Evolutionary conservation across 371 early-diverging fungal species (phyloP).

Genomic region (Mortierella sp.): DNA sequence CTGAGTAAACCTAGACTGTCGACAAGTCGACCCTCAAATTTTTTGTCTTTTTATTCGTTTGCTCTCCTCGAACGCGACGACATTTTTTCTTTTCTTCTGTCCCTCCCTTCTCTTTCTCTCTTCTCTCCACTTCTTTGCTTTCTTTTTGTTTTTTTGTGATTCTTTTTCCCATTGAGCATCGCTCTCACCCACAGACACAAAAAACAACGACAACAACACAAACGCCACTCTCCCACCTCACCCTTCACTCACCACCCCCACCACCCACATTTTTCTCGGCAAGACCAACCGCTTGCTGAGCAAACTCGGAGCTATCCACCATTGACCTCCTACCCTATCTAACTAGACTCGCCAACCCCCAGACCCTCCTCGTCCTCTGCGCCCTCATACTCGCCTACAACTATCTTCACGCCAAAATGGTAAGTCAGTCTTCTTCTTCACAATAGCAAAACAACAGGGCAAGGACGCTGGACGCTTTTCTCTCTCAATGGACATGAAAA

Average conservation of each 20-base stretch:
- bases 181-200: neutral
- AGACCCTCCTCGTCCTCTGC: slow-evolving; percentile 49
- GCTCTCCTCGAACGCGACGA: neutral
- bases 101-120: neutral
- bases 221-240: neutral
- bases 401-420: slow-evolving; percentile 50
- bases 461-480: no score
- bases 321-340: slow-evolving; percentile 45
- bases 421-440: slow-evolving; percentile 15
- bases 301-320: slow-evolving; percentile 31
- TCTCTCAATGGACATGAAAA: neutral
- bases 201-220: neutral
- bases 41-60: neutral
- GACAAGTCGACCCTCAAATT: neutral
- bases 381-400: slow-evolving; percentile 41
- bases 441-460: neutral
- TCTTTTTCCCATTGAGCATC: slow-evolving; percentile 8
- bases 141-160: neutral
- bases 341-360: slow-evolving; percentile 35
- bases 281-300: slow-evolving; percentile 39
- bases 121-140: neutral
- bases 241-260: neutral
- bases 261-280: slow-evolving; percentile 16
- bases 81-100: neutral
- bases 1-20: neutral